phyloP scores from a whole-genome alignment of 805 yeast species.

The Sugiyamaella boreocaroliniensis region DNA sequence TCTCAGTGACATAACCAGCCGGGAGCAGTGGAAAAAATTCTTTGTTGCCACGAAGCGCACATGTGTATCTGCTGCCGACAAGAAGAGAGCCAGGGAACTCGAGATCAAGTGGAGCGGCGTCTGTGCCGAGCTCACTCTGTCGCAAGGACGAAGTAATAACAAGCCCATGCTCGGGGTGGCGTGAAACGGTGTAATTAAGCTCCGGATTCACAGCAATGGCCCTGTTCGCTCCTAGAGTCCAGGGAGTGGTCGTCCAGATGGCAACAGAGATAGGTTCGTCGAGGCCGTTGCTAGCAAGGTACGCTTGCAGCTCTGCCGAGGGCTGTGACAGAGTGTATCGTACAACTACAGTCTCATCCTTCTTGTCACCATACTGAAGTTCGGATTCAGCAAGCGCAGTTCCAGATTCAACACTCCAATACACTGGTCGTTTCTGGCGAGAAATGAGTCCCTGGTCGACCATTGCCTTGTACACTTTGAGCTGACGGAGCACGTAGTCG shows the following conservation, averaged over 20 bases:
- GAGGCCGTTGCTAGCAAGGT: not conserved
- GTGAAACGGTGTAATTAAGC: conserved; percentile 50
- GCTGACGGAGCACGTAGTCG: conserved; percentile 67
- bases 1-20: conserved; percentile 73
- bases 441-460: conserved; percentile 61
- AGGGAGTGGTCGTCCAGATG: conserved; percentile 98
- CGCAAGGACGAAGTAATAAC: conserved; percentile 54
- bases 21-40: conserved; percentile 53
- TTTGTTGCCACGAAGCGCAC: conserved; percentile 41
- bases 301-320: conserved; percentile 18
- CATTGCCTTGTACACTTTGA: conserved; percentile 60
- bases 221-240: conserved; percentile 87
- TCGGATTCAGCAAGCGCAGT: conserved; percentile 98
- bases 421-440: conserved; percentile 89
- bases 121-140: conserved; percentile 31
- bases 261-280: conserved; percentile 17
- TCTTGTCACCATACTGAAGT: conserved; percentile 77
- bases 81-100: conserved; percentile 40
- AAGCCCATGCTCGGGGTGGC: conserved; percentile 33
- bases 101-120: conserved; percentile 1
- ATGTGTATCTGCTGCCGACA: conserved; percentile 41
- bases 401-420: conserved; percentile 91
- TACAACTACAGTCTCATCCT: conserved; percentile 60
- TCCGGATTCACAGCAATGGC: conserved; percentile 69
- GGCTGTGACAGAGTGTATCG: conserved; percentile 49